A percentile compares a stretch with the other conserved stretches of the same genome.
Conservation (phyloP, 768 basidiomycete genomes). For the Lepiota brunneoincarnata region DNA sequence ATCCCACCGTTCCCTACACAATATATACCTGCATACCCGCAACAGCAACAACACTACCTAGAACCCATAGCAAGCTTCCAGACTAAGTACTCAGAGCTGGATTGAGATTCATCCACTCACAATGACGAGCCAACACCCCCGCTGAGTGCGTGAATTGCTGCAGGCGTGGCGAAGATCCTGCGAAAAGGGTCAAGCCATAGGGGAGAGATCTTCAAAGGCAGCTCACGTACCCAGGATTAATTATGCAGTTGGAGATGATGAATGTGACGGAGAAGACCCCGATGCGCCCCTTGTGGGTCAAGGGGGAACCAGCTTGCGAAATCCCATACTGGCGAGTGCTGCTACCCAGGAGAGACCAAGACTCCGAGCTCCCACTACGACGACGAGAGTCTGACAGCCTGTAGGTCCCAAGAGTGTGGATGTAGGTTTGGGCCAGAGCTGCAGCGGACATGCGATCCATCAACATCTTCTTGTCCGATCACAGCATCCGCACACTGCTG, state of each 20-base stretch:
- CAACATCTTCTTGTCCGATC: neutral
- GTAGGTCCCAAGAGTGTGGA: no score
- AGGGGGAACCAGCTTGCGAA: neutral
- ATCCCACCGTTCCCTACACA: slow-evolving; percentile 31
- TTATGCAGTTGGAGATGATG: slow-evolving; percentile 36
- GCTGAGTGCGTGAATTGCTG: slow-evolving; percentile 25
- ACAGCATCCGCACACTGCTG: no score
- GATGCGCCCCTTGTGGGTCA: slow-evolving; percentile 17
- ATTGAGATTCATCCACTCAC: slow-evolving; percentile 10
- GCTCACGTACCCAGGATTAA: slow-evolving; percentile 31
- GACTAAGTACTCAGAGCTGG: neutral
- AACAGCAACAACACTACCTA: slow-evolving; percentile 32
- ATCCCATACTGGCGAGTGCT: neutral
- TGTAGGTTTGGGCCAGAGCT: no score
- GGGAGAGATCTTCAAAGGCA: neutral
- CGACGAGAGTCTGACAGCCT: no score
- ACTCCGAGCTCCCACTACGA: neutral
- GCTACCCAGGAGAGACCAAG: neutral
- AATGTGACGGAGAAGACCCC: slow-evolving; percentile 30
- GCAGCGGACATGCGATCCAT: no score
- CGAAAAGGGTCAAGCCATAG: neutral
- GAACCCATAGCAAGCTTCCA: slow-evolving; percentile 31
- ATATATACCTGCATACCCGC: slow-evolving; percentile 37
- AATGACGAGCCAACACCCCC: slow-evolving; percentile 33
- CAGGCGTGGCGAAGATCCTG: slow-evolving; percentile 36